Percentiles rank a stretch among this genome's conserved stretches.
phyloP scores from a whole-genome alignment of 2,329 filamentous ascomycete species.

The Escovopsis sp. region DNA sequence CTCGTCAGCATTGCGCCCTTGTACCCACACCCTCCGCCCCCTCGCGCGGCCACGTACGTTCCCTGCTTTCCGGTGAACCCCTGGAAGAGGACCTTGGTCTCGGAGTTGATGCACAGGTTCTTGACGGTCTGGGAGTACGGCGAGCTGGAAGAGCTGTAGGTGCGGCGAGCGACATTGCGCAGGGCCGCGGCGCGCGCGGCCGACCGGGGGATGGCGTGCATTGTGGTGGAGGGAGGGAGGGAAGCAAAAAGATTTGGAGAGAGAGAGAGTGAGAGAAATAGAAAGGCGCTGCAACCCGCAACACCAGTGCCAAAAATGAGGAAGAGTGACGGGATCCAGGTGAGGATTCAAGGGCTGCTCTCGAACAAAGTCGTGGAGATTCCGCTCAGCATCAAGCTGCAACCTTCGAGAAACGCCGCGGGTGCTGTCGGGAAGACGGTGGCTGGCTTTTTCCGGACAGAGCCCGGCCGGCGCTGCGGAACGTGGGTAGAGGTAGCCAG shows the following conservation, averaged over 20 bases:
- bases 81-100: constrained; percentile 94
- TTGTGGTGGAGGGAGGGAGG: constrained; percentile 22
- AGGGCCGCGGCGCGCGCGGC: constrained; percentile 53
- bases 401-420: no score
- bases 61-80: constrained; percentile 96
- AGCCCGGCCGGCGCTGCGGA: no score
- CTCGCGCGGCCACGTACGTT: constrained; percentile 49
- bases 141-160: constrained; percentile 57
- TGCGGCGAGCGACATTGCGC: constrained; percentile 50
- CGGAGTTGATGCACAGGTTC: constrained; percentile 83
- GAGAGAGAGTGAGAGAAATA: constrained; percentile 3
- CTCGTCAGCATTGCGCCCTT: not conserved
- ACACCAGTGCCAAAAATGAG: no score
- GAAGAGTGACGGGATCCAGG: no score
- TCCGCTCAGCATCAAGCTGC: no score
- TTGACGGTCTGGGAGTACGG: constrained; percentile 59
- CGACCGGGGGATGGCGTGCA: constrained; percentile 72
- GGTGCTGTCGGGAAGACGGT: no score
- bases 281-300: no score
- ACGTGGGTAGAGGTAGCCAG: no score
- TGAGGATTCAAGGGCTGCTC: no score
- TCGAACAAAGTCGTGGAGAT: no score
- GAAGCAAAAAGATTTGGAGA: constrained; percentile 6
- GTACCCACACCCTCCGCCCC: not conserved
- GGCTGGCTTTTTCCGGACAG: no score